These are phyloP conservation scores for Gracilaria caudata DNA, from an alignment of 23 red algal genomes.

Conservation along the genomic window DNA sequence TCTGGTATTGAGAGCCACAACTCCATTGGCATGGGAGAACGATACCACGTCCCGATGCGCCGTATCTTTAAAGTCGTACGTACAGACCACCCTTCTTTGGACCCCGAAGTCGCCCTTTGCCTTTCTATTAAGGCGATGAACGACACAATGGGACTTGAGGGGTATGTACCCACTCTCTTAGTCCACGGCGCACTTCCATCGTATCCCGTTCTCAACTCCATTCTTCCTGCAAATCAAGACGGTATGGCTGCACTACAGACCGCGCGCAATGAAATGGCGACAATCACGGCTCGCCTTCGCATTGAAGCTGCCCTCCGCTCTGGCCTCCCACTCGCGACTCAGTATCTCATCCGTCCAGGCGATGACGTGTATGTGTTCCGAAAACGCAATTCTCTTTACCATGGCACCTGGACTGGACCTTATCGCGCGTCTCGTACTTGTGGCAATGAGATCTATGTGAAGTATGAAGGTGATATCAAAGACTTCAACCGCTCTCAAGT, in stretches of 20 bases:
- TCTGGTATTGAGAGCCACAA: conserved; percentile 36
- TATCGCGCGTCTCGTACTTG: too few species aligned
- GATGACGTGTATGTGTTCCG: too few species aligned
- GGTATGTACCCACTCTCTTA: not conserved
- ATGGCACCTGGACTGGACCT: too few species aligned
- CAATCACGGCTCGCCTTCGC: not conserved
- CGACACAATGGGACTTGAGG: conserved; percentile 14
- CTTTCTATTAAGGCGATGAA: not conserved
- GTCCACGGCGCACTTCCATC: not conserved
- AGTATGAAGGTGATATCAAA: too few species aligned
- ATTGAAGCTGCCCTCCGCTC: not conserved
- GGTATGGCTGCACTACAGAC: not conserved
- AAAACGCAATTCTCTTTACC: too few species aligned
- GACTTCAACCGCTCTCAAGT: too few species aligned
- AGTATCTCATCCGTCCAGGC: not conserved
- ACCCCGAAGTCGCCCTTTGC: not conserved
- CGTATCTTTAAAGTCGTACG: not conserved
- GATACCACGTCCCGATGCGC: conserved; percentile 6
- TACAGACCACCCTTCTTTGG: not conserved
- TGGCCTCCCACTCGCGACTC: not conserved
- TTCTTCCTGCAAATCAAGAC: not conserved
- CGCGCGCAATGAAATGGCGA: not conserved
- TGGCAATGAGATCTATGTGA: too few species aligned
- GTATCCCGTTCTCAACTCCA: not conserved
- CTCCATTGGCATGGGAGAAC: conserved; percentile 28